Base-by-base conservation (phyloP, 208 protist genomes). In the Balamuthia mandrillaris region DNA sequence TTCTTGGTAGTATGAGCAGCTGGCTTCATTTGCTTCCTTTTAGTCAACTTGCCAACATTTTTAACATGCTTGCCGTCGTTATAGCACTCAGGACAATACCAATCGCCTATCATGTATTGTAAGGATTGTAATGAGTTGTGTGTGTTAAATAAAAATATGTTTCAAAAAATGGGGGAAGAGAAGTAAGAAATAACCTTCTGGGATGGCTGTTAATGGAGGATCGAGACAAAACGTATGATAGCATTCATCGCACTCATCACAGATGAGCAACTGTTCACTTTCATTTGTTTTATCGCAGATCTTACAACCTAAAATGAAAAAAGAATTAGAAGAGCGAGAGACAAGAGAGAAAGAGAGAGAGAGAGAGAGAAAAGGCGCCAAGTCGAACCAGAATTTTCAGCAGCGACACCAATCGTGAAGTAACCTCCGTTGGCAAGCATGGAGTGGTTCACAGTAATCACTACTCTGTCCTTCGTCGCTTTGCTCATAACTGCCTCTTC, bases 51-150 rank as follows among this genome's bases (percentile, higher is more conserved):
- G 7, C 41, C 65, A 4, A 5, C 31, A 9, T 21, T 10, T 7
- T 35, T 9, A 6, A 63, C 5, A 21, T 35, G 3, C 51, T 18
- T 58, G 51, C 51, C 24, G 51, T 42, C 65, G 65, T 74, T 74
- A 29, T 52, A 74, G 39, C 65, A 74, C 41, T 74, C 51, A 7
- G 65, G 65, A n/a, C 65, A 74, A 42, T 74, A 74, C 65, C 65
- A 74, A 44, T 74, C 65, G 12, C 35, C 60, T 35, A 44, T 27
- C 24, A 27, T 60, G 52, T 27, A 27, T 18, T 4, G 33, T 3
- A 6, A 31, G 33, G 56, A 63, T 29, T 35, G 33, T 29, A 63
- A 63, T 31, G 56, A 31, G 21, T 6, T 3, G 42, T 3, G 9
- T 3, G 60, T 9, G 60, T 7, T 60, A 27, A 60, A 27, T n/a